Conservation (phyloP, 345 rosid species). For the Excoecaria agallocha region DNA sequence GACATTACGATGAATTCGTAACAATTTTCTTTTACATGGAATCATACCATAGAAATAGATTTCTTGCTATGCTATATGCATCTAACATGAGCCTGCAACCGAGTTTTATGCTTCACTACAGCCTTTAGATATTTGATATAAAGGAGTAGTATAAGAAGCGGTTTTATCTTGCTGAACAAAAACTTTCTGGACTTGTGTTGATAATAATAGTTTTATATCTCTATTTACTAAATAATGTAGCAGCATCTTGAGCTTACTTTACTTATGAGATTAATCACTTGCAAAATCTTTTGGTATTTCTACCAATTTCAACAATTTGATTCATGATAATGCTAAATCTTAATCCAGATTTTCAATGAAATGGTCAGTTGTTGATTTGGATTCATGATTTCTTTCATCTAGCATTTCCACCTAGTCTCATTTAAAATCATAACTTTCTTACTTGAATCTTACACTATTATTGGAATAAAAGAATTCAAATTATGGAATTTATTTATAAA, state of each 20-base stretch:
- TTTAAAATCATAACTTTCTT: no score
- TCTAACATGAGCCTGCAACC: not conserved
- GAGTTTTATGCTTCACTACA: not conserved
- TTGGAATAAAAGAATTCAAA: no score
- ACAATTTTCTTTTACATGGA: not conserved
- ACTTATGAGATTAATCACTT: not conserved
- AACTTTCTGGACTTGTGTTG: not conserved
- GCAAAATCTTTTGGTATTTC: no score
- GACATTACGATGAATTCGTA: not conserved
- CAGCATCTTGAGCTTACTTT: not conserved
- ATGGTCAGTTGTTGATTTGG: slow-evolving; percentile 19
- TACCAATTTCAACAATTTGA: not conserved
- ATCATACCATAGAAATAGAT: not conserved
- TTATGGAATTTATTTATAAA: no score
- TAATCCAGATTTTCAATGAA: not conserved
- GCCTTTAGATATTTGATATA: not conserved
- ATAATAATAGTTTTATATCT: not conserved
- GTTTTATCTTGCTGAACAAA: not conserved
- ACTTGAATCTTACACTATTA: no score
- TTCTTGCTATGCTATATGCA: not conserved
- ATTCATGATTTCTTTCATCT: no score
- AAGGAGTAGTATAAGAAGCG: not conserved
- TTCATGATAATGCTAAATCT: not conserved
- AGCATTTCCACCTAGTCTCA: no score
- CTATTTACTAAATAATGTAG: not conserved